Evolutionary conservation across 2,329 filamentous ascomycete genomes (phyloP), one percentile per base, ranked within the genome.

Genomic region (Arthrobotrys sphaeroides): DNA sequence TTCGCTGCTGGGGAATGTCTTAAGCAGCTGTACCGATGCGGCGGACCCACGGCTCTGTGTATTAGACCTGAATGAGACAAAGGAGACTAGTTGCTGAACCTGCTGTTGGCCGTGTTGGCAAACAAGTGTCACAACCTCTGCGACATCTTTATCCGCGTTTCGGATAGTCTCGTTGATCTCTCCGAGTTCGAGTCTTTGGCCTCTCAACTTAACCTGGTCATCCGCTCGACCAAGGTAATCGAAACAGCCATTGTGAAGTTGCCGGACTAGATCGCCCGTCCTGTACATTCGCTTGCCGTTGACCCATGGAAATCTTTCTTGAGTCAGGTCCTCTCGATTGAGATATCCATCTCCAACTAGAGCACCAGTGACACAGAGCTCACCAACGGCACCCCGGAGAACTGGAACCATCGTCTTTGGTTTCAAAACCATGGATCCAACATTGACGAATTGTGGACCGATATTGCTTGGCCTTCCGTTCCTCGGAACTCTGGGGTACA

Each of bases 341-440:
- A 97, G 85, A 81, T 98, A 98, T 0, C 94, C 94, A 79, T 92
- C 93, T 0, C 93, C 94, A 3, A 98, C 93, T 1, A 97, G 86
- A 78, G 90, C 91, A 0, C 94, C 94, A 0, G 91, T 93, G 0
- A 97, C 89, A 79, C 94, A 97, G 1, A 97, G 88, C 83, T 97
- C 94, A 3, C 94, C 94, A 2, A 96, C 87, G 0, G 87, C 92
- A 7, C 94, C 94, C 45, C 89, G 87, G 20, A 95, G 81, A 0
- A 97, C 91, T 0, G 92, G 91, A 0, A 85, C 83, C 24, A 90
- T 87, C 0, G 91, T 91, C 0, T 86, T 88, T 0, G 90, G 90
- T 1, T 85, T 85, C 33, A 97, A 85, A 0, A 98, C 90, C 78
- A 90, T 94, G 0, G 91, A 90, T 0, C 93, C 93, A 0, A 97